Evolutionary conservation across 176 grass and related monocot species (phyloP), one percentile per base, ranked within the genome.

Genomic region (Bolboschoenus planiculmis): DNA sequence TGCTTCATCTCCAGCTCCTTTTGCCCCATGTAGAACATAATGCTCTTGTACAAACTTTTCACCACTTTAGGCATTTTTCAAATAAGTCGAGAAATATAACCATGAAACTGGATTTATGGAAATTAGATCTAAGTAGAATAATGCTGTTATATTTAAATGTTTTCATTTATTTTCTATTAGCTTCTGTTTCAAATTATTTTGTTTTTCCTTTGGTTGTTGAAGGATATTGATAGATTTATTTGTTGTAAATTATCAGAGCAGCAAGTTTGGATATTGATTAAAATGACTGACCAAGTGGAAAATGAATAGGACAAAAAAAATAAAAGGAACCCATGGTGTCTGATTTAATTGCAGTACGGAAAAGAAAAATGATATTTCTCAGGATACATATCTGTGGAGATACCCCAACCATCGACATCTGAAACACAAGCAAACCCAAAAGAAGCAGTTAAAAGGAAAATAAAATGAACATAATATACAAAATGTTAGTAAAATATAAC

Each of bases 21-120:
- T 87, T 97, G 94, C 59, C 94, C 94, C 80, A 94, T 89, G 83
- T 90, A 97, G 79, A 97, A 97, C 94, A 92, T 90, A 37, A 97
- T 88, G 57, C 94, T 94, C 81, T 74, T 92, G 83, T 97, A 97
- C 84, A 85, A 88, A 84, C 88, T 97, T 83, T 97, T 94, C 94
- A 97, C 83, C 79, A 94, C 94, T 94, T 82, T 53, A 53, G 14
- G 8, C 21, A 18, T 75, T 76, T 77, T 48, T 77, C 24, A 51
- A n/a, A 31, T 18, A 51, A 18, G 72, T 77, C 20, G 34, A 82
- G 56, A 60, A 58, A 57, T 60, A 60, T 27, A 21, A 60, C 20
- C 1, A 23, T n/a, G 36, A 58, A 60, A 40, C 36, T 37, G 54
- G 20, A 58, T 43, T 42, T 24, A 39, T 29, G 44, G 44, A 43